Evolutionary conservation across 176 grass and related monocot genomes (phyloP), one percentile per base, ranked within the genome.

Genomic region (Oryza glumipatula): DNA sequence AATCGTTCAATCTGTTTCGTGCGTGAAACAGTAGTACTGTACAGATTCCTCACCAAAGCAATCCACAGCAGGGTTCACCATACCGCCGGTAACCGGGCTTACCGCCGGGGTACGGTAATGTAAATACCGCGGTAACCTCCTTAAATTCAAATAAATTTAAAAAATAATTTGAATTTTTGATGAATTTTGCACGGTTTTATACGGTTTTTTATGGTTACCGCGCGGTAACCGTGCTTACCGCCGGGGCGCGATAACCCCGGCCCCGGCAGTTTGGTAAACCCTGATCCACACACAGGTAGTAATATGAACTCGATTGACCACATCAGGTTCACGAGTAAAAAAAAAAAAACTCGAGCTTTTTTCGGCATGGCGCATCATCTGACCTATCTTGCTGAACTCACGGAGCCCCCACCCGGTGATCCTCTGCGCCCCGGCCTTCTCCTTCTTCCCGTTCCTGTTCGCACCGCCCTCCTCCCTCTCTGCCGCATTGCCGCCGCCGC

Each of bases 341-440:
- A 32, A 32, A 30, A 32, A 32, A 32, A 79, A 2, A 51, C 41
- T 65, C 7, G 47, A 73, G 36, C 19, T 38, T 47, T 47, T 68
- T 68, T 32, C 39, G 63, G 64, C 49, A 64, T 71, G 23, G 61
- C 21, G 68, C n/a, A 4, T 32, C 51, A 60, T 67, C 87, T 85
- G 78, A 99, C 97, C 94, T 88, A 99, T 89, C 51, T 89, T 99
- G 84, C 91, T 99, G 92, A 88, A 99, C 45, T 87, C 86, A 54
- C 97, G 88, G 73, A 99, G 97, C 23, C 97, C 97, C 97, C 94
- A 96, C 43, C 94, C 91, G 58, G 88, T 84, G 68, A 92, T 91
- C 79, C 97, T 86, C 64, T 69, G 81, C 46, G 69, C 15, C 23
- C 77, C 78, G 3, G 82, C 22, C 84, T 93, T 95, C 83, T 86